These are phyloP conservation scores for Blastocystis sp. DNA, from an alignment of 352 stramenopile genomes.

Conservation along the genomic window DNA sequence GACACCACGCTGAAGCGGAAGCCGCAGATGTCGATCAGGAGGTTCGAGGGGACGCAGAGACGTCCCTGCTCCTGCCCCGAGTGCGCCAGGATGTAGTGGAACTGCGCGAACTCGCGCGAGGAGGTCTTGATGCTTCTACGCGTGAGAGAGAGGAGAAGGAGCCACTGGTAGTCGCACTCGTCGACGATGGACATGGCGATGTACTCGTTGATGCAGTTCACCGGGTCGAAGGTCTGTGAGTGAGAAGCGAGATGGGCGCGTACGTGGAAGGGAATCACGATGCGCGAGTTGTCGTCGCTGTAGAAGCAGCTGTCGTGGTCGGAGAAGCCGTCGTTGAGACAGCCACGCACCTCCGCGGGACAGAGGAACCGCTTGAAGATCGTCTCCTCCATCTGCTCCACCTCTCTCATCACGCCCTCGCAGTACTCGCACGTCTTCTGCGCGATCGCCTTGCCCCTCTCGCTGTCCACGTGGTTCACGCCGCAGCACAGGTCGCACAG, in stretches of 20 bases:
- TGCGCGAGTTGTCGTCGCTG: slow-evolving; percentile 15
- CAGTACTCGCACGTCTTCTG: background rate
- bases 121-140: slow-evolving; percentile 36
- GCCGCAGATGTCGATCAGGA: slow-evolving; percentile 35
- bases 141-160: no score
- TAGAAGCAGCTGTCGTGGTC: slow-evolving; percentile 47
- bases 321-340: slow-evolving; percentile 43
- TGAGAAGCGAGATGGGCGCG: background rate
- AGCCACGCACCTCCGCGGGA: background rate
- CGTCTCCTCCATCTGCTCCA: slow-evolving; percentile 14
- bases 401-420: background rate
- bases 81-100: slow-evolving; percentile 11
- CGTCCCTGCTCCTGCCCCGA: background rate
- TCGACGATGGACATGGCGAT: slow-evolving; percentile 28
- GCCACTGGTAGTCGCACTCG: slow-evolving; percentile 14
- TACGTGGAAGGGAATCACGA: slow-evolving; percentile 69
- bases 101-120: slow-evolving; percentile 30
- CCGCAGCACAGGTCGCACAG: slow-evolving; percentile 5
- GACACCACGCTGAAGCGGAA: slow-evolving; percentile 67
- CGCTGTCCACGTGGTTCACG: background rate
- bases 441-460: background rate
- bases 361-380: slow-evolving; percentile 54
- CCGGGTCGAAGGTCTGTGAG: slow-evolving; percentile 13
- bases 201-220: slow-evolving; percentile 44
- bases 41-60: slow-evolving; percentile 31